A percentile compares a stretch with the other conserved stretches of the same genome.
phyloP scores from a whole-genome alignment of 257 asterid species.

The Fraxinus excelsior region DNA sequence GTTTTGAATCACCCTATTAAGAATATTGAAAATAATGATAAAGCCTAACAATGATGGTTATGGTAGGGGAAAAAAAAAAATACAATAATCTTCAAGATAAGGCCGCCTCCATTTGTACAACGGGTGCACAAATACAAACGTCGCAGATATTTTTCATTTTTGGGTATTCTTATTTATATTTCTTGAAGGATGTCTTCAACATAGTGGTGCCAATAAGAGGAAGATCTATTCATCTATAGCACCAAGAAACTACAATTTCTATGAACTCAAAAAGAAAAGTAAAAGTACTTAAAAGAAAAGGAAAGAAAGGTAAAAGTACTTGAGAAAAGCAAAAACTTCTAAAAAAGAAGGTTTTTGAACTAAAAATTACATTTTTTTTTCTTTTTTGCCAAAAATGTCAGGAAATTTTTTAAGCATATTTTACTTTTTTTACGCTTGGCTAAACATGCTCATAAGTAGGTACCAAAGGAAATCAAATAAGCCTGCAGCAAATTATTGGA shows the following conservation, averaged over 20 bases:
- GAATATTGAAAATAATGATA: constrained; percentile 21
- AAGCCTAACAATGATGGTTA: background rate
- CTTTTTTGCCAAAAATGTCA: too few species aligned
- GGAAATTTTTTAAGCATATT: background rate
- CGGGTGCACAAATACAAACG: background rate
- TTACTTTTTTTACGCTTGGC: background rate
- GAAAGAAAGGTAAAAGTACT: too few species aligned
- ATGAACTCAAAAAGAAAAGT: background rate
- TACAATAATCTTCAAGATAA: background rate
- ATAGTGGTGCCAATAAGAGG: constrained; percentile 1
- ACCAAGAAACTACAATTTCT: constrained; percentile 1
- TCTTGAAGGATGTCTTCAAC: background rate
- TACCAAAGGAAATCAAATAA: background rate
- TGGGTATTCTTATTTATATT: background rate
- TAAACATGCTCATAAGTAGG: background rate
- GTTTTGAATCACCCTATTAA: constrained; percentile 55
- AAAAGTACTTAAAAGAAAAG: too few species aligned
- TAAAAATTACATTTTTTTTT: too few species aligned
- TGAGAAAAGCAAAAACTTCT: background rate
- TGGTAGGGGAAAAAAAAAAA: background rate
- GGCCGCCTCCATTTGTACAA: background rate
- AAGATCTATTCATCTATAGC: background rate
- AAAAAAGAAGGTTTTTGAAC: too few species aligned
- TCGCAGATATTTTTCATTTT: background rate
- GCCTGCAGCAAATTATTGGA: constrained; percentile 1